Evolutionary conservation across 345 rosid genomes (phyloP), one percentile per base, ranked within the genome.

Genomic region (Salix arbutifolia): DNA sequence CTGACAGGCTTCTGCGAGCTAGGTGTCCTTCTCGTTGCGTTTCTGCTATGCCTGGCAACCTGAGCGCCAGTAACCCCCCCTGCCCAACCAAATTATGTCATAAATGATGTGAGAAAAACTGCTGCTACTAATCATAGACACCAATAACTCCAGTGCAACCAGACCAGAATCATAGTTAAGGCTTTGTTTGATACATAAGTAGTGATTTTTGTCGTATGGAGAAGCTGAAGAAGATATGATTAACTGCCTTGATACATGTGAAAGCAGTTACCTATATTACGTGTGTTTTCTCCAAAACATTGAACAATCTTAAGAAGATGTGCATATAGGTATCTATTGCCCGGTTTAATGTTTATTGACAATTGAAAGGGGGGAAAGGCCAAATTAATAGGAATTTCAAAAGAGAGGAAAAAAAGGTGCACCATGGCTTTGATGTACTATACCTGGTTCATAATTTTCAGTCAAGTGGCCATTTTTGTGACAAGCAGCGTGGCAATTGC

Each of bases 31-130:
- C 81, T 88, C 18, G 76, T 78, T 28, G 78, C 81, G 56, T 80
- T 66, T 81, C 85, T 79, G 30, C 72, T 73, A 3, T 78, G 81
- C 83, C 87, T 85, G 50, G 81, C 72, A 18, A 82, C 46, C 76
- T 79, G 86, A 50, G 77, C 72, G 53, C 84, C 85, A 16, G 77
- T 67, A n/a, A 74, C 69, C 46, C 81, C 83, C 11, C 88, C 90
- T 83, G 83, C 69, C 38, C 44, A 68, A 66, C 71, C 53, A 75
- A 73, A 72, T 53, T 52, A 56, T 68, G 10, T 21, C 62, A 74
- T 46, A 31, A 65, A 50, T 33, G 56, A 17, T 2, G 9, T 5
- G 19, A 12, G 31, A 0, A 0, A 65, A 65, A 6, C 37, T 65
- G 68, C 8, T 30, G 19, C 8, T 33, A 17, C 10, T 35, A 17